A percentile compares a stretch with the other conserved stretches of the same genome.
Evolutionary conservation across 106 monocot genomes (phyloP).

Genomic region (Allium sativum): DNA sequence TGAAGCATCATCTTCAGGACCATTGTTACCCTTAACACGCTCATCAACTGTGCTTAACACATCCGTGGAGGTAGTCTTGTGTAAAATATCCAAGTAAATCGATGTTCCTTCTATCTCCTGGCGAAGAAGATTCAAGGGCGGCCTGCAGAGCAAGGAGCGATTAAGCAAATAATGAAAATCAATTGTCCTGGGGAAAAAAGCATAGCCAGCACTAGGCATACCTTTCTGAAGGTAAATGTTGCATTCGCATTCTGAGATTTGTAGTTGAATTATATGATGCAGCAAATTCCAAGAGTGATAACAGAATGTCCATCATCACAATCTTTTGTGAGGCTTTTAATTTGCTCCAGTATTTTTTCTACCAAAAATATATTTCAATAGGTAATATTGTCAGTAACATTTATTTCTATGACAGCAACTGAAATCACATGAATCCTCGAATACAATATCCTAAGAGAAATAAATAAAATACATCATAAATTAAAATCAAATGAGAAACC

Average conservation of each 20-base stretch:
- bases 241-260: constrained; percentile 78
- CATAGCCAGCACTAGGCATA: constrained; percentile 3
- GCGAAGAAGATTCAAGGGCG: constrained; percentile 85
- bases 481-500: constrained; percentile 22
- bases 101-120: constrained; percentile 90
- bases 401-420: neutral
- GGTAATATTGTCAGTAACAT: neutral
- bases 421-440: neutral
- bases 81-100: constrained; percentile 86
- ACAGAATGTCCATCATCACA: constrained; percentile 78
- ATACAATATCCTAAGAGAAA: neutral
- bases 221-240: constrained; percentile 71
- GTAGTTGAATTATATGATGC: constrained; percentile 86
- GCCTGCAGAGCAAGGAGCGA: constrained; percentile 39
- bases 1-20: constrained; percentile 1
- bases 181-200: neutral
- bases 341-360: constrained; percentile 82
- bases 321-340: constrained; percentile 74
- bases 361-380: constrained; percentile 3
- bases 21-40: constrained; percentile 10
- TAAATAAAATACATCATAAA: too few species aligned
- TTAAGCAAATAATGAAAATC: neutral
- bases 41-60: constrained; percentile 7
- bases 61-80: constrained; percentile 53
- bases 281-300: constrained; percentile 85